phyloP scores from a whole-genome alignment of 805 yeast species.

The Wickerhamiella azymoides region DNA sequence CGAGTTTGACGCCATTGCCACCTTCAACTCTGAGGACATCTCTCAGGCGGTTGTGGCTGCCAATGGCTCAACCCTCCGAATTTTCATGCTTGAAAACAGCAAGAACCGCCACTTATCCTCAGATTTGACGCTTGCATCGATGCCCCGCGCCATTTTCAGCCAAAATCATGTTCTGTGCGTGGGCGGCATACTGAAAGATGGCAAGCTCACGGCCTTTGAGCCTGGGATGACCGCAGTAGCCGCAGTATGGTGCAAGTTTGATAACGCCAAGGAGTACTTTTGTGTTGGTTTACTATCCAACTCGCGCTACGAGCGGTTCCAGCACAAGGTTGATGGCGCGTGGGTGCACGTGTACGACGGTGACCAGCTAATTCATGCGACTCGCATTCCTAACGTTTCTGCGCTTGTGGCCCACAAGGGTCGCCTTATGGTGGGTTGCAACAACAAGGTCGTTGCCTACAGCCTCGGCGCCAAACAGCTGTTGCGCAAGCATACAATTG shows the following conservation, averaged over 20 bases:
- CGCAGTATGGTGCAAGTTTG: conserved; percentile 23
- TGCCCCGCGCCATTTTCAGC: neutral
- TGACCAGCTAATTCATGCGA: conserved; percentile 43
- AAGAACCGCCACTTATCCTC: conserved; percentile 4
- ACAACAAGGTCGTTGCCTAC: conserved; percentile 28
- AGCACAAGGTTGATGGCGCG: neutral
- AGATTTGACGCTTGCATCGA: neutral
- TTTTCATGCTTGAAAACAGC: conserved; percentile 13
- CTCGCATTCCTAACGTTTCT: conserved; percentile 35
- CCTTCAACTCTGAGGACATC: neutral
- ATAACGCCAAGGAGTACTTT: conserved; percentile 8
- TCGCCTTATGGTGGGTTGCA: conserved; percentile 45
- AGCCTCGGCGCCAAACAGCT: conserved; percentile 72
- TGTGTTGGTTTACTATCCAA: conserved; percentile 5
- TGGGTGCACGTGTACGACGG: neutral
- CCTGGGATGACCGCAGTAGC: conserved; percentile 11
- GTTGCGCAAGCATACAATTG: conserved; percentile 46
- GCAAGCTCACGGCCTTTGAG: neutral
- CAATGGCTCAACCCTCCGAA: conserved; percentile 18
- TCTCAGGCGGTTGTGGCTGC: conserved; percentile 19
- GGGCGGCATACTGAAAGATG: neutral
- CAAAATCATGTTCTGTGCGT: neutral
- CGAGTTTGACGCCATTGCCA: neutral
- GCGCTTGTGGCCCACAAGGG: conserved; percentile 46
- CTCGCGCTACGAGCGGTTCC: neutral